Evolutionary conservation across 2,329 filamentous ascomycete species (phyloP), one percentile per base, ranked within the genome.

Genomic region (Thielaviopsis punctulata): DNA sequence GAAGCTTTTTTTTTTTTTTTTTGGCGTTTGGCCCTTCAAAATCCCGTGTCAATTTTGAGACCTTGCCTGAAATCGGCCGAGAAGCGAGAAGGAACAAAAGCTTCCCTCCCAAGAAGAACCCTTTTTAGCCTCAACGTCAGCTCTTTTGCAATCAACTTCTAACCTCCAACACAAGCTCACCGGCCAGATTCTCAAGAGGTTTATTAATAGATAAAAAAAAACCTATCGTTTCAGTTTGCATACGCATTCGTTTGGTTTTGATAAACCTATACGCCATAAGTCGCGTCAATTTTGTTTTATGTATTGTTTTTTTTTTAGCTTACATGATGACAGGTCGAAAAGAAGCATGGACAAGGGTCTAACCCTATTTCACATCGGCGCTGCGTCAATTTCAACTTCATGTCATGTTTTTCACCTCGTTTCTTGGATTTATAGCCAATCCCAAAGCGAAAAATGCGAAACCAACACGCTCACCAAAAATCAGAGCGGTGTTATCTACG

Each of bases 51-150:
- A 36, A 15, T 36, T 36, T 4, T n/a, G 30, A 36, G 30, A 36
- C 30, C 27, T 27, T 44, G n/a, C n/a, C n/a, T n/a, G n/a, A 27
- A 33, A 33, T 51, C 49, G 41, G 41, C 27, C 49, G 49, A 51
- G 36, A 46, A 46, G 45, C n/a, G n/a, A n/a, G n/a, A n/a, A n/a
- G n/a, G 45, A 46, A 46, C 25, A 27, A 27, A 27, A 46, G 45
- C 22, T 46, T 15, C 21, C 22, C n/a, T 15, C n/a, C n/a, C 30
- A 36, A 3, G 25, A 46, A 46, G n/a, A n/a, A n/a, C n/a, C n/a
- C n/a, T n/a, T 22, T 23, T 15, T 25, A 15, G 23, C 13, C 8
- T n/a, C 39, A 46, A 46, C 45, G 45, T 46, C 45, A 24, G 25
- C 23, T 46, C 45, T 46, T 46, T n/a, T n/a, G 30, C 3, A 36